Percentiles rank a stretch among this genome's conserved stretches.
phyloP scores from a whole-genome alignment of 2,329 filamentous ascomycete species.

The Sporothrix globosa region DNA sequence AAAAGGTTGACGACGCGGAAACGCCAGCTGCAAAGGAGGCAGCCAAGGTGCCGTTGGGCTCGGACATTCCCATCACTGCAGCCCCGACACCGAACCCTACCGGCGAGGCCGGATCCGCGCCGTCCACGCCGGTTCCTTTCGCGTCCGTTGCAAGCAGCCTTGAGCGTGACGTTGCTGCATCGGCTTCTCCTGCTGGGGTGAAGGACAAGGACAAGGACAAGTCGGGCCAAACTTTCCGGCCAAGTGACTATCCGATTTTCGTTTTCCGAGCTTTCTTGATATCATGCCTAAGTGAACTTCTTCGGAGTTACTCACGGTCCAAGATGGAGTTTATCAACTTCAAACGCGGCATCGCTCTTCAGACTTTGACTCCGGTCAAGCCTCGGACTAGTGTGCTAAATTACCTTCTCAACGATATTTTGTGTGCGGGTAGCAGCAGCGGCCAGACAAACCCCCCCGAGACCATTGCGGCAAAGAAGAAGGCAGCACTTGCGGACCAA shows the following conservation, averaged over 20 bases:
- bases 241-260: conserved; percentile 92
- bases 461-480: conserved; percentile 79
- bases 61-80: conserved; percentile 27
- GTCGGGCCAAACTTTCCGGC: conserved; percentile 80
- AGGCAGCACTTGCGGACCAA: conserved; percentile 78
- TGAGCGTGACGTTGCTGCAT: conserved; percentile 3
- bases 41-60: conserved; percentile 29
- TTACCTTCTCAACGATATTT: conserved; percentile 82
- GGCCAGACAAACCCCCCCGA: conserved; percentile 49
- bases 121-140: conserved; percentile 6
- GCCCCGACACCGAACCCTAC: conserved; percentile 22
- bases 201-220: conserved; percentile 43
- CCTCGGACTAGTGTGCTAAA: conserved; percentile 90
- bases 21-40: conserved; percentile 40
- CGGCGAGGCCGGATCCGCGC: neutral
- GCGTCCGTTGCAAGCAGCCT: neutral
- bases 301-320: conserved; percentile 88
- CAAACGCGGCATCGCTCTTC: conserved; percentile 84
- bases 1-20: conserved; percentile 88
- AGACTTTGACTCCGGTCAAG: conserved; percentile 86
- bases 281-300: conserved; percentile 85
- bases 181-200: neutral
- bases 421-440: conserved; percentile 62
- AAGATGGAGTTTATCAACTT: conserved; percentile 99
- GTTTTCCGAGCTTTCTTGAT: conserved; percentile 95